A percentile compares a stretch with the other conserved stretches of the same genome.
These are phyloP conservation scores for Aaosphaeria pasadenensis DNA, from an alignment of 2,329 filamentous ascomycete genomes.

Conservation along the genomic window DNA sequence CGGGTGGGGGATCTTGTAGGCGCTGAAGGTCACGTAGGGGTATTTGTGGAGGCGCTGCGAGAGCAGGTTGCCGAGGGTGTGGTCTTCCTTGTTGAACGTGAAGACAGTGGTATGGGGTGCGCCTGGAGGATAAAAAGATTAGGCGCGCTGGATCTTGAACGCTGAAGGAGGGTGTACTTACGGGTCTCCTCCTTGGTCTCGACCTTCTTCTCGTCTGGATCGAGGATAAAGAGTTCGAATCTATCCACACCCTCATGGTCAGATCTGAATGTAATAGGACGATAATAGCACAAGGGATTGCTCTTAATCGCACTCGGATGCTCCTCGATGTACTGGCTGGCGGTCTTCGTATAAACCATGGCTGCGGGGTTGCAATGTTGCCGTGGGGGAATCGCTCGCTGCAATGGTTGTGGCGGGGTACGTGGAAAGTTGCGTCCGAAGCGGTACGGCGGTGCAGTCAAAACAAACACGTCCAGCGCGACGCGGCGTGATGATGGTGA, in stretches of 20 bases:
- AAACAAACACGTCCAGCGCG: no score
- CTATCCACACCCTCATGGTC: conserved; percentile 30
- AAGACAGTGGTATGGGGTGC: conserved; percentile 96
- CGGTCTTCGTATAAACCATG: no score
- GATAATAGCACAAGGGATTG: no score
- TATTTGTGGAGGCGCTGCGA: conserved; percentile 81
- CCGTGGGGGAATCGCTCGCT: no score
- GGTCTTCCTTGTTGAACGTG: conserved; percentile 93
- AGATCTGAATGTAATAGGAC: no score
- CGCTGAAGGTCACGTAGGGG: conserved; percentile 81
- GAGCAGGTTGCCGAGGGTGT: conserved; percentile 89
- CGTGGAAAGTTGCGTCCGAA: no score
- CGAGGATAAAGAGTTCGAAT: conserved; percentile 90
- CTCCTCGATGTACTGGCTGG: no score
- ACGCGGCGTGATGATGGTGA: no score
- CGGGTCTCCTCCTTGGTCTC: conserved; percentile 85
- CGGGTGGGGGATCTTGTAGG: conserved; percentile 68
- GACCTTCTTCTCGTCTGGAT: conserved; percentile 88
- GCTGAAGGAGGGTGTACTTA: conserved; percentile 47
- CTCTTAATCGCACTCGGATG: no score
- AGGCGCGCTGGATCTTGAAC: background rate
- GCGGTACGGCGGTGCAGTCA: no score
- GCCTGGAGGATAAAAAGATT: conserved; percentile 48
- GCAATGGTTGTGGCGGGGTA: no score
- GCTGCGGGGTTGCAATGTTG: no score